Evolutionary conservation across 345 rosid species (phyloP).

Genomic region (Eutrema yunnanense): DNA sequence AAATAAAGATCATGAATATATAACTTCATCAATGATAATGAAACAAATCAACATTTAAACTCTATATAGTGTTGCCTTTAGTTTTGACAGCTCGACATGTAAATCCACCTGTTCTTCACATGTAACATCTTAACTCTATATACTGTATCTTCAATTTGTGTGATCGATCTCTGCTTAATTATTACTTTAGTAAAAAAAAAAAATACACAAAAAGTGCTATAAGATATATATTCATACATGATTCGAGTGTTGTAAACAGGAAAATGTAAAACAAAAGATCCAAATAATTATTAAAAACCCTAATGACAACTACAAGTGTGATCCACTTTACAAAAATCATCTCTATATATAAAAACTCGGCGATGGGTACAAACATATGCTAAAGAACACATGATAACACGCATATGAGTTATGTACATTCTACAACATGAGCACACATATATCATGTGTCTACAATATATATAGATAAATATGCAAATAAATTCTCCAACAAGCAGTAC

Average conservation of each 20-base stretch:
- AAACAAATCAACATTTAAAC: neutral
- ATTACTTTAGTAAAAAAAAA: neutral
- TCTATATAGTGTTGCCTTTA: neutral
- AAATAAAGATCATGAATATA: neutral
- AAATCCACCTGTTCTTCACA: neutral
- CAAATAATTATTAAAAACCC: slow-evolving; percentile 10
- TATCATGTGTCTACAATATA: slow-evolving; percentile 10
- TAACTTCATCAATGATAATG: neutral
- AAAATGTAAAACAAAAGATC: neutral
- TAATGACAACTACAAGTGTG: slow-evolving; percentile 6
- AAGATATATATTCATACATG: neutral
- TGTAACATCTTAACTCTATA: neutral
- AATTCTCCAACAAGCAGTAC: slow-evolving; percentile 2
- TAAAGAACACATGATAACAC: slow-evolving; percentile 10
- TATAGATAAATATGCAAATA: slow-evolving; percentile 9
- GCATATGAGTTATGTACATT: no score
- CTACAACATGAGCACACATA: neutral
- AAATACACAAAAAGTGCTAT: neutral
- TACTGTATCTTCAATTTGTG: neutral
- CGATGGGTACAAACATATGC: slow-evolving; percentile 11
- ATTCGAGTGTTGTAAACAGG: neutral
- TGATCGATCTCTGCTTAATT: neutral
- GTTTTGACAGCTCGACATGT: neutral
- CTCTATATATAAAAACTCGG: slow-evolving; percentile 11
- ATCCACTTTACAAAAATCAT: slow-evolving; percentile 5